These are phyloP conservation scores for Metarhizium brunneum DNA, from an alignment of 2,329 filamentous ascomycete species.

Conservation along the genomic window DNA sequence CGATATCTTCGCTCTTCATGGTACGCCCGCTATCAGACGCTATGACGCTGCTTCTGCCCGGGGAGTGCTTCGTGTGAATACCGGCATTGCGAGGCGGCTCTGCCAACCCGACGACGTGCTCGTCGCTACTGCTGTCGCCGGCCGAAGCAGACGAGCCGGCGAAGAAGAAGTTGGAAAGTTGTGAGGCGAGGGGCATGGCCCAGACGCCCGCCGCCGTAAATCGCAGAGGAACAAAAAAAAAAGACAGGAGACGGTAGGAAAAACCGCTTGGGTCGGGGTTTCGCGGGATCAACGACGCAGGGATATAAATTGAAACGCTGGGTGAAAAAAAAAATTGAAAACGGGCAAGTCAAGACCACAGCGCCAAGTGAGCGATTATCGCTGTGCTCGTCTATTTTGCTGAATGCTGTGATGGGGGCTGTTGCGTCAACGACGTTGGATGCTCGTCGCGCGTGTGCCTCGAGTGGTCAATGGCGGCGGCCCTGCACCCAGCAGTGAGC, in stretches of 20 bases:
- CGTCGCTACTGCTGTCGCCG: constrained; percentile 4
- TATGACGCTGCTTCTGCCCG: constrained; percentile 15
- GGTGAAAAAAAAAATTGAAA: not conserved
- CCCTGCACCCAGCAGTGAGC: not conserved
- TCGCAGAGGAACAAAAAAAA: not conserved
- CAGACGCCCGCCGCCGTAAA: not conserved
- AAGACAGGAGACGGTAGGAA: not conserved
- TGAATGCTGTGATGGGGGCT: not conserved
- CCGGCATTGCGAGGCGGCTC: constrained; percentile 23
- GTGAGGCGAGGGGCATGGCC: constrained; percentile 8
- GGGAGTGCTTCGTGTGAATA: constrained; percentile 16
- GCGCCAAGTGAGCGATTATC: not conserved
- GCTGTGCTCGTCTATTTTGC: constrained; percentile 1
- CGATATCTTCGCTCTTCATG: constrained; percentile 29
- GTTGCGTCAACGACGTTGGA: not conserved
- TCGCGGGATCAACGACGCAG: not conserved
- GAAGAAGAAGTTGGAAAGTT: constrained; percentile 4
- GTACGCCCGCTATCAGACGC: constrained; percentile 16
- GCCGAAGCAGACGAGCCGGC: constrained; percentile 8
- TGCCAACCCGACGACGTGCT: constrained; percentile 1
- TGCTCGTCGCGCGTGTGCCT: no score
- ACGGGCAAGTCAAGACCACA: not conserved
- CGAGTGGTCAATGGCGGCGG: not conserved
- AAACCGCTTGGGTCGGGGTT: not conserved
- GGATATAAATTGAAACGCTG: not conserved